Base-by-base conservation (phyloP, 345 rosid species). In the Garcia nutans region DNA sequence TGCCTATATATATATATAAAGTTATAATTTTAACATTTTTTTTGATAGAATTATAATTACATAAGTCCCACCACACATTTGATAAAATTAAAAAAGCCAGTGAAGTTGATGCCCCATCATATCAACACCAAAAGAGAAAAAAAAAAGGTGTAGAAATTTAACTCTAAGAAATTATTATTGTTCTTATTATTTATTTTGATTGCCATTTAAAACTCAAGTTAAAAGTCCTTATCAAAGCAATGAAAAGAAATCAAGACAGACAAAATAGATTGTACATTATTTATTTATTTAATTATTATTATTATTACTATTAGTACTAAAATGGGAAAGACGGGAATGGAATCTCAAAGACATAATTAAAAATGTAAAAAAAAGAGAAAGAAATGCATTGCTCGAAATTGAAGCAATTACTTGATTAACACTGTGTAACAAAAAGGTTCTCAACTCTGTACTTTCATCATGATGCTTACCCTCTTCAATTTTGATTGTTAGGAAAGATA, bases 341-440 rank as follows among this genome's bases (percentile, higher is more conserved):
- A 52, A 52, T 52, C 16, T 52, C 19, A 13, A 47, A 47, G 13
- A 15, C 19, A 52, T 15, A 52, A 52, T 12, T 52, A 52, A 10
- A 17, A 63, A 63, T 0, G 1, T 9, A 6, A 63, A 8, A 33
- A 63, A 8, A 33, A n/a, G n/a, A n/a, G n/a, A n/a, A n/a, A n/a
- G n/a, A n/a, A 28, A 15, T 63, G 19, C 6, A 63, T 63, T 63
- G 67, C 67, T 63, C 67, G 37, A 64, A 16, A 6, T 64, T 64
- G 42, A 64, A 37, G 68, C 68, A 64, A 64, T 64, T 64, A n/a
- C 19, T 64, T 64, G 24, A 33, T 64, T 33, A 64, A 19, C 22
- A 6, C 11, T 37, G 49, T 64, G 22, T 12, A 64, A 64, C 68
- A 37, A 16, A 3, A 64, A n/a, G n/a, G n/a, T 33, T 20, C 11